These are phyloP conservation scores for Chlorella sp. DNA, from an alignment of 139 green algal species.

Conservation along the genomic window DNA sequence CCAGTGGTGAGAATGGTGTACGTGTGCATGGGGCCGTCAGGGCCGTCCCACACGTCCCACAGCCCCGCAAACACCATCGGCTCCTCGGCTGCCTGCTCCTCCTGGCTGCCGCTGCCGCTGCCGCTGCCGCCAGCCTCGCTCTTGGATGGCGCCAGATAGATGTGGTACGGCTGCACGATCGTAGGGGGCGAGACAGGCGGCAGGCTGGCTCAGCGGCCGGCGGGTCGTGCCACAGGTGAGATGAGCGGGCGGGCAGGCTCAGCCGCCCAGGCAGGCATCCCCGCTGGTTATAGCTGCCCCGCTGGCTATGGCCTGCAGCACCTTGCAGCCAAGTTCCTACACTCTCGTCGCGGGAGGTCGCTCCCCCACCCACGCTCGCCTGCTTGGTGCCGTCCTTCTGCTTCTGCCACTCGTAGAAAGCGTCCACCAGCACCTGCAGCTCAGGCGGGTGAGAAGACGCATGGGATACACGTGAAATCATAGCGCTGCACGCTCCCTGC, in stretches of 20 bases:
- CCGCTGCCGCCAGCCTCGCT: background rate
- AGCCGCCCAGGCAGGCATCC: no score
- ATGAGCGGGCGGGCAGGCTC: no score
- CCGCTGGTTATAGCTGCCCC: no score
- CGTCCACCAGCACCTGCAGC: slow-evolving; percentile 57
- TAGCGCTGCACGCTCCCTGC: no score
- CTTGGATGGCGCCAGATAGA: slow-evolving; percentile 40
- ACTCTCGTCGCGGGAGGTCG: no score
- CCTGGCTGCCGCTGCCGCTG: background rate
- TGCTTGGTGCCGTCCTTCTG: slow-evolving; percentile 46
- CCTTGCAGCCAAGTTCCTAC: background rate
- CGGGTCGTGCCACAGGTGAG: no score
- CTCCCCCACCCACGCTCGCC: no score
- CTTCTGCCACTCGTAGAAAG: slow-evolving; percentile 89
- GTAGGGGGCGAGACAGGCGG: no score
- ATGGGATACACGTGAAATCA: no score
- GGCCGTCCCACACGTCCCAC: slow-evolving; percentile 21
- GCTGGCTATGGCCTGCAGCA: no score
- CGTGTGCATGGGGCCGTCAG: slow-evolving; percentile 48
- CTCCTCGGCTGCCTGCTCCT: background rate
- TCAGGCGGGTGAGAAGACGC: no score
- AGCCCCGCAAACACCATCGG: slow-evolving; percentile 64
- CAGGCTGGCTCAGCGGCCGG: no score
- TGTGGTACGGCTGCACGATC: slow-evolving; percentile 76
- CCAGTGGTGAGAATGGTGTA: slow-evolving; percentile 82